Base-by-base conservation (phyloP, 108 stramenopile species). In the Cyclotella choctawhatcheeana region DNA sequence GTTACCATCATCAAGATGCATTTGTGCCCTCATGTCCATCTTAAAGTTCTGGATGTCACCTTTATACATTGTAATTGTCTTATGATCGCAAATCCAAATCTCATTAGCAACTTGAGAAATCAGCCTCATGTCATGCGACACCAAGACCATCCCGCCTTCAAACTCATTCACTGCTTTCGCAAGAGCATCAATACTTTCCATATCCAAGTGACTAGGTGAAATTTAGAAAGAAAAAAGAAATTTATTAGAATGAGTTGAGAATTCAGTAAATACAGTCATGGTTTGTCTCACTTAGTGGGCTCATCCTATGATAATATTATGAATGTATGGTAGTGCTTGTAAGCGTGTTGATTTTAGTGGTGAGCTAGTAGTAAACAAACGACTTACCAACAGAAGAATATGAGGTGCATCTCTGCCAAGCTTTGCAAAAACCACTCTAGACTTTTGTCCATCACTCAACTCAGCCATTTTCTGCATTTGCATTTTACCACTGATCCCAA, bases 111-210 rank as follows among this genome's bases (percentile, higher is more conserved):
- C 97, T 77, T 98, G 96, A 14, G 88, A 88, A 67, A 99, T 99
- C 37, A 99, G 85, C 22, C 98, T 86, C 95, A 98, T 98, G 82
- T 99, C 99, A 81, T 99, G 99, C n/a, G 88, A 91, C 3, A 99
- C 98, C 58, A 99, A 79, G 0, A 98, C 92, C 71, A 99, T 82
- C 5, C 98, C 98, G 33, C 99, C 98, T 54, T 84, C 85, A 84
- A 96, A 99, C 45, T 96, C 94, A 70, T 99, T 97, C 59, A 99
- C 97, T 18, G 97, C 99, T 31, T 89, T 91, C 59, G 98, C 98
- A 54, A 99, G 81, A 6, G 96, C 89, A 85, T 99, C 99, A 58
- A 99, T 99, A 55, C 83, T 82, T 84, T 99, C 99, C 96, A 98
- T 98, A 61, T 92, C 90, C 63, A 30, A 30, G 34, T 60, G 21